Base-by-base conservation (phyloP, 2,329 filamentous ascomycete species). In the Penicillium sp. region DNA sequence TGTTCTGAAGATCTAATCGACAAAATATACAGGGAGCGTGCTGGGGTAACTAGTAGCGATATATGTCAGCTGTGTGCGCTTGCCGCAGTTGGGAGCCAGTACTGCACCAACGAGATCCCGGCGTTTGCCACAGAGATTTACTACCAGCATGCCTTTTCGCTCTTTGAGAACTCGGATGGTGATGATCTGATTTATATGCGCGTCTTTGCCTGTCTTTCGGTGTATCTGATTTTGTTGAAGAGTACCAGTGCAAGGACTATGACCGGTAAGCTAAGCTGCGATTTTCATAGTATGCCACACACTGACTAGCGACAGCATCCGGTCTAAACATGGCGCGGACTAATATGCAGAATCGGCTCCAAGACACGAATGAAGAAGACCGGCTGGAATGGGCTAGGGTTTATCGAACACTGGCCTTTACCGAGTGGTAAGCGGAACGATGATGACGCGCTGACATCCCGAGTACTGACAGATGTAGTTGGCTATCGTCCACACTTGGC, bases 151-250 rank as follows among this genome's bases (percentile, higher is more conserved):
- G 45, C 54, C 2, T 56, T 29, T 6, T 23, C 29, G 7, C 19
- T 56, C 13, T 19, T 56, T 1, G 17, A 41, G 6, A 9, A 35
- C 1, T 4, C 13, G 3, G 30, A 35, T n/a, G 19, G 48, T 13
- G 54, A 56, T 49, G 45, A 56, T 3, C 23, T 56, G 29, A n/a
- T 9, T 2, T 7, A 5, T 3, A 56, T 48, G 54, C 54, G 54
- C 11, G 54, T 41, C 1, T 44, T 29, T 45, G 29, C 19, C 23
- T 56, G 54, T 38, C 54, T 56, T 48, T 35, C 54, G 4, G 30
- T 56, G 2, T 56, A 56, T 21, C 23, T 56, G 29, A 26, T 56
- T 19, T 26, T 56, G 29, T 30, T 56, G 11, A 56, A 56, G 23
- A 48, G 54, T 17, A 56, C 54, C 1, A 48, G 23, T 48, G 54